Conservation (phyloP, 345 rosid genomes). For the Ceriops tagal region DNA sequence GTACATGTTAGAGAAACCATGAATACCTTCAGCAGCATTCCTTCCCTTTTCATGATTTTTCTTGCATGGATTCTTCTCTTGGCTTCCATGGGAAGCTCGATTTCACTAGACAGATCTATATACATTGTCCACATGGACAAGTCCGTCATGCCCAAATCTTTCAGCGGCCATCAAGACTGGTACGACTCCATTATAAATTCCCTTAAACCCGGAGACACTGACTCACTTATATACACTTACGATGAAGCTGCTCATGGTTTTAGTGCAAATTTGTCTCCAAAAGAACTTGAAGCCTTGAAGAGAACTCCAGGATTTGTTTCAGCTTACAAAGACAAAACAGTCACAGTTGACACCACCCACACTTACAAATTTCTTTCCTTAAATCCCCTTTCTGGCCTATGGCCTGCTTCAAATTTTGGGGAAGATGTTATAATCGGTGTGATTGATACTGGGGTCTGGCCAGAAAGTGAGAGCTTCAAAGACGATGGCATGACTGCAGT, state of each 20-base stretch:
- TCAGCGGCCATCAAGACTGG: conserved; percentile 26
- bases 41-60: background rate
- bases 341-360: conserved; percentile 30
- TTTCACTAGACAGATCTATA: conserved; percentile 6
- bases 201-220: background rate
- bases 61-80: background rate
- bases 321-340: conserved; percentile 21
- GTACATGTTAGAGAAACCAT: background rate
- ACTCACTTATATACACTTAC: conserved; percentile 19
- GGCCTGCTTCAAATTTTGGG: conserved; percentile 35
- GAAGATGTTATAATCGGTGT: conserved; percentile 32
- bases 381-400: conserved; percentile 13
- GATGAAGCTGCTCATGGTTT: conserved; percentile 28
- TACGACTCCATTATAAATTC: conserved; percentile 21
- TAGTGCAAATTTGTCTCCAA: conserved; percentile 21
- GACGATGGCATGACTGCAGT: conserved; percentile 26
- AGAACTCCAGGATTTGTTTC: conserved; percentile 22
- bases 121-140: conserved; percentile 41
- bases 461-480: conserved; percentile 31
- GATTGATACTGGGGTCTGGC: conserved; percentile 46
- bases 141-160: conserved; percentile 32
- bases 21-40: background rate
- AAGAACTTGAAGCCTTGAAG: conserved; percentile 17
- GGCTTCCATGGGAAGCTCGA: background rate
- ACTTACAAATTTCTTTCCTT: conserved; percentile 27